These are phyloP conservation scores for Ophiognomonia clavigignenti-juglandacearum DNA, from an alignment of 2,329 filamentous ascomycete species.

Conservation along the genomic window DNA sequence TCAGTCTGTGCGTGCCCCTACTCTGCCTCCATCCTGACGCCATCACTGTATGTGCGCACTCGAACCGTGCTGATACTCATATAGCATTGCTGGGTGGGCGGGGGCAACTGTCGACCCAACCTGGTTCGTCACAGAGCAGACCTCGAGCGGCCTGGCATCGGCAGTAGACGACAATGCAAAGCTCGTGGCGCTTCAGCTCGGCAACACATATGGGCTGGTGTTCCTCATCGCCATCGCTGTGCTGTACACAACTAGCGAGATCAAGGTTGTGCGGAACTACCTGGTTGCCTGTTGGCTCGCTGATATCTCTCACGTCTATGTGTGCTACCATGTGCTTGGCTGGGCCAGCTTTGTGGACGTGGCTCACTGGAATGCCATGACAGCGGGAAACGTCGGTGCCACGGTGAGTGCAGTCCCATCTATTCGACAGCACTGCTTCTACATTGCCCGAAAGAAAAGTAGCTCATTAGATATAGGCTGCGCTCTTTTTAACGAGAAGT, in stretches of 20 bases:
- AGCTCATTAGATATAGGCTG: conserved; percentile 29
- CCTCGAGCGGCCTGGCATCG: conserved; percentile 34
- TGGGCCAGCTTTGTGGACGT: conserved; percentile 48
- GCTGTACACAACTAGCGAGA: conserved; percentile 59
- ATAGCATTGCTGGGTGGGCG: conserved; percentile 55
- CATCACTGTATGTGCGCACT: not conserved
- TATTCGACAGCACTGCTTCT: no score
- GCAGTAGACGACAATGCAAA: conserved; percentile 40
- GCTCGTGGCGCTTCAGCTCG: conserved; percentile 62
- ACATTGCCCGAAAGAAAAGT: no score
- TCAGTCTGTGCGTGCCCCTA: conserved; percentile 53
- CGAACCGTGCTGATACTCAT: not conserved
- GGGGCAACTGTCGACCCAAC: conserved; percentile 50
- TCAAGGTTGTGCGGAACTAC: conserved; percentile 62
- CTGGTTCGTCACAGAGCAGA: conserved; percentile 61
- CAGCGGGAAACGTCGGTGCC: conserved; percentile 68
- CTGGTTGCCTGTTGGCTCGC: conserved; percentile 60
- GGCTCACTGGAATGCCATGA: conserved; percentile 60
- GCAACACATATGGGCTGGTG: conserved; percentile 64
- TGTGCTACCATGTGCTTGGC: conserved; percentile 56
- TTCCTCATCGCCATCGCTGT: conserved; percentile 60
- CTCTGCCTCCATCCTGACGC: conserved; percentile 12
- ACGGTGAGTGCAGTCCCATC: conserved; percentile 51
- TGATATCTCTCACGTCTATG: conserved; percentile 63
- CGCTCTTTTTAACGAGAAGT: conserved; percentile 51